Percentiles rank a stretch among this genome's conserved stretches.
These are phyloP conservation scores for Aspergillus bertholletiae DNA, from an alignment of 495 filamentous ascomycete genomes.

Conservation along the genomic window DNA sequence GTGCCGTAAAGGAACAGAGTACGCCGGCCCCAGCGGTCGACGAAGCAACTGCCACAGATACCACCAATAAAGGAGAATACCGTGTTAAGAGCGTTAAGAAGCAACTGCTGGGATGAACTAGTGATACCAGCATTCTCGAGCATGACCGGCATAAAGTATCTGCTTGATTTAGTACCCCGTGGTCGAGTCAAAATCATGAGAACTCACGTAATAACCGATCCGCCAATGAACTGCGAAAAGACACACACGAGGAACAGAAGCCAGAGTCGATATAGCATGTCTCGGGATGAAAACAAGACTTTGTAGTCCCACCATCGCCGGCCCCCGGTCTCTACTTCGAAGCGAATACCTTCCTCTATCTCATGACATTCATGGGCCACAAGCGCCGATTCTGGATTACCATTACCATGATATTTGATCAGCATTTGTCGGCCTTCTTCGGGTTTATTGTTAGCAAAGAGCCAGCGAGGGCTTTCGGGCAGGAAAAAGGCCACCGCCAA, in stretches of 20 bases:
- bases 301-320: conserved; percentile 62
- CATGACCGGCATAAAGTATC: conserved; percentile 26
- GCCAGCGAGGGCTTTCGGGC: conserved; percentile 36
- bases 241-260: conserved; percentile 48
- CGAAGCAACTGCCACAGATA: conserved; percentile 57
- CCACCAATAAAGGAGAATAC: conserved; percentile 60
- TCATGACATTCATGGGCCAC: conserved; percentile 47
- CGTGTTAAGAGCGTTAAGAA: conserved; percentile 57
- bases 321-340: conserved; percentile 47
- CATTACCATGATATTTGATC: conserved; percentile 53
- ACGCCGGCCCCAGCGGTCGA: conserved; percentile 48
- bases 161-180: background rate
- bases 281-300: conserved; percentile 52
- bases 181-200: background rate
- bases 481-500: conserved; percentile 11
- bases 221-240: conserved; percentile 39
- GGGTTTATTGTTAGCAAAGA: conserved; percentile 45
- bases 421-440: conserved; percentile 46
- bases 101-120: conserved; percentile 42
- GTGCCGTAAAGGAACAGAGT: conserved; percentile 50
- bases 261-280: conserved; percentile 54
- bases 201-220: conserved; percentile 24
- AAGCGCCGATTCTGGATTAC: conserved; percentile 41
- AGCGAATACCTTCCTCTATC: conserved; percentile 49
- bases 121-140: conserved; percentile 26